phyloP scores from a whole-genome alignment of 805 yeast genomes.

The Kuraishia piskuri region DNA sequence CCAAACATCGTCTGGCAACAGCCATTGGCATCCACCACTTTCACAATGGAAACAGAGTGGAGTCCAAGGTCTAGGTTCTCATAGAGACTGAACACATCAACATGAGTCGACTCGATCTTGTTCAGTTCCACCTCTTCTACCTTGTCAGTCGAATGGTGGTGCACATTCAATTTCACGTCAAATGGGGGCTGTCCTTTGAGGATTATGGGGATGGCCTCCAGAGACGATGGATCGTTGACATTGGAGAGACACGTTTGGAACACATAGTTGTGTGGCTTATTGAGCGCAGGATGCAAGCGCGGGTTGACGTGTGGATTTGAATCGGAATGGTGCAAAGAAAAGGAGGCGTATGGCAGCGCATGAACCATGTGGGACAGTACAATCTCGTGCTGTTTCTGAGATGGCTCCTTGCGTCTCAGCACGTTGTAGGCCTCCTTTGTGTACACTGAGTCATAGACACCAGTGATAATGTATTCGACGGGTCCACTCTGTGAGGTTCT shows the following conservation, averaged over 20 bases:
- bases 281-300: not conserved
- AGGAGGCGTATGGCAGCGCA: slow-evolving; percentile 48
- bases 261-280: slow-evolving; percentile 4
- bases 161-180: slow-evolving; percentile 44
- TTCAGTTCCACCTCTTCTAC: slow-evolving; percentile 36
- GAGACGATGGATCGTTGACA: slow-evolving; percentile 13
- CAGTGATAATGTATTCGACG: slow-evolving; percentile 51
- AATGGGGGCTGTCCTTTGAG: slow-evolving; percentile 58
- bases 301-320: not conserved
- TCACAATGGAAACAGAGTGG: slow-evolving; percentile 49
- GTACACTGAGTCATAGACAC: slow-evolving; percentile 61
- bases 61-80: slow-evolving; percentile 58
- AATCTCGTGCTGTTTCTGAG: slow-evolving; percentile 21
- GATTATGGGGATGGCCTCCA: slow-evolving; percentile 47
- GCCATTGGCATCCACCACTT: slow-evolving; percentile 60
- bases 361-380: slow-evolving; percentile 44
- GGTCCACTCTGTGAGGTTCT: slow-evolving; percentile 43
- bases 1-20: slow-evolving; percentile 44
- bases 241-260: slow-evolving; percentile 21
- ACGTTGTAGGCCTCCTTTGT: slow-evolving; percentile 26
- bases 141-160: slow-evolving; percentile 52
- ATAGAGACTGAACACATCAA: slow-evolving; percentile 35
- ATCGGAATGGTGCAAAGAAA: slow-evolving; percentile 6
- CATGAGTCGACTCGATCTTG: slow-evolving; percentile 27
- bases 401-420: slow-evolving; percentile 13